Evolutionary conservation across 129 eudicot species (phyloP).

Genomic region (Helianthus annuus): HanXRQr2.0-SUNRISE NC_035436.2:7640411-7640910

Average conservation of each 20-base stretch:
- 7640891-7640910: constrained; percentile 66
- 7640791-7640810: constrained; percentile 58
- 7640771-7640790: constrained; percentile 58
- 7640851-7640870: constrained; percentile 54
- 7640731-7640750: constrained; percentile 59
- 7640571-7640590: constrained; percentile 58
- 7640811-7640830: constrained; percentile 66
- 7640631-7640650: constrained; percentile 71
- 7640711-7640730: constrained; percentile 59
- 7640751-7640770: constrained; percentile 72
- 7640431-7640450: background rate
- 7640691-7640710: constrained; percentile 80
- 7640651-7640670: constrained; percentile 66
- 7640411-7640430: constrained; percentile 5
- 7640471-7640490: constrained; percentile 42
- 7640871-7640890: constrained; percentile 70
- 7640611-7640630: constrained; percentile 82
- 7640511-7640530: constrained; percentile 71
- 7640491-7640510: constrained; percentile 66
- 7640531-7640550: constrained; percentile 70
- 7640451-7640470: constrained; percentile 4
- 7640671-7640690: constrained; percentile 67
- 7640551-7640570: constrained; percentile 75
- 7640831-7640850: constrained; percentile 65
- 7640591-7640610: constrained; percentile 58